Evolutionary conservation across 768 basidiomycete genomes (phyloP), one percentile per base, ranked within the genome.

Genomic region (Leucogyrophana mollusca): DNA sequence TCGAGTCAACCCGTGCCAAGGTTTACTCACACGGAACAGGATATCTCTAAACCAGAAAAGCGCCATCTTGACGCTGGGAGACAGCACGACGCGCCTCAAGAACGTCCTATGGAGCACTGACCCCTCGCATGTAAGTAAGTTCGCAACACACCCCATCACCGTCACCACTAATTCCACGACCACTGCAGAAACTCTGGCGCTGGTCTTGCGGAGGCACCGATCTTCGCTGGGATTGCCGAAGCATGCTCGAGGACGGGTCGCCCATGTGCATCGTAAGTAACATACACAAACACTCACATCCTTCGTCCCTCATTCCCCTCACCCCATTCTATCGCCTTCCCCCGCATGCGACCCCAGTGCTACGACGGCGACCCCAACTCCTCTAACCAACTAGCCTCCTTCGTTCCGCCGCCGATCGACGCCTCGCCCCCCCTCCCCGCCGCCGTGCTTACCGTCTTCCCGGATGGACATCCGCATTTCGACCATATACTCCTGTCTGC

Each of bases 161-260:
- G 24, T 17, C 23, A 32, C 1, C 20, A 17, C 36, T 14, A n/a
- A n/a, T n/a, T n/a, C n/a, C n/a, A 35, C 40, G n/a, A 21, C 14
- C 7, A 18, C 30, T 8, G 17, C 35, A 69, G 74, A 60, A 66
- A 41, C 67, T 71, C 45, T 76, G 72, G 58, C 60, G 60, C 40
- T 78, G 76, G 75, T 55, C 57, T 17, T 62, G 70, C 36, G 58
- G 53, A 14, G 56, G 61, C 11, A 59, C 69, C n/a, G 51, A 61
- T 6, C 45, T 78, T 3, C 70, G 67, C 21, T 78, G 76, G 76
- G 74, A 78, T 47, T 76, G 74, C 53, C 67, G 71, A 0, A 61
- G 62, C 2, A 66, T 60, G 1, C 61, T 75, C 2, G 72, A 74
- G 24, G 74, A 78, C 43, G 75, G 76, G 14, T 74, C 71, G 0